Evolutionary conservation across 768 basidiomycete genomes (phyloP), one percentile per base, ranked within the genome.

Genomic region (Suillus subalutaceus): DNA sequence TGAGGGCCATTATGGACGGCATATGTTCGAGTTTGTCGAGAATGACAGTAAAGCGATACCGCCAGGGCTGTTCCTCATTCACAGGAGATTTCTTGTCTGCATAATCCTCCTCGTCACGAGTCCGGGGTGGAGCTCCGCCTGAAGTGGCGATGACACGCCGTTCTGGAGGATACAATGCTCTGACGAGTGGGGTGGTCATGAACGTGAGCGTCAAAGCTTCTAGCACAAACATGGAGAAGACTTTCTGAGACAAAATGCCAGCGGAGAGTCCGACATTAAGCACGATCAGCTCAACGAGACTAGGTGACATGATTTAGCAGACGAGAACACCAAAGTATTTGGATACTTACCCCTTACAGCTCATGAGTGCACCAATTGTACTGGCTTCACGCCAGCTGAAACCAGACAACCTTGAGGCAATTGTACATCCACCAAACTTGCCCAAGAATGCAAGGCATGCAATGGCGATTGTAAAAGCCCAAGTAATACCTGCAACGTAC

Each of bases 141-240:
- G 85, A 86, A 4, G 80, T 77, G 0, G 83, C 72, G 6, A 83
- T 87, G 8, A 78, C 73, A 18, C 90, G 88, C 40, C 78, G 75
- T 32, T 88, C 81, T 3, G 86, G 88, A 0, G 93, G 92, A 70
- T 94, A 93, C 3, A 93, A 77, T 20, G 75, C 70, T 3, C 81
- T 83, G 26, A 92, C 91, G 40, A 89, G 83, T 0, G 93, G 93
- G 0, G 92, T 94, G 0, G 95, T 96, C 79, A 94, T 85, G 79
- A 92, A 93, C 0, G 96, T 97, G 48, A 97, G 80, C 8, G 89
- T 75, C 46, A 96, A 79, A 0, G 93, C 91, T 72, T 92, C 91
- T 23, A 98, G 81, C 48, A 98, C 94, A 72, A 98, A 96, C 94
- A 97, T 98, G 0, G 94, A 92, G 78, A 98, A 96, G 8, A 97